phyloP scores from a whole-genome alignment of 352 stramenopile genomes.

The Globisporangium canariense region DNA sequence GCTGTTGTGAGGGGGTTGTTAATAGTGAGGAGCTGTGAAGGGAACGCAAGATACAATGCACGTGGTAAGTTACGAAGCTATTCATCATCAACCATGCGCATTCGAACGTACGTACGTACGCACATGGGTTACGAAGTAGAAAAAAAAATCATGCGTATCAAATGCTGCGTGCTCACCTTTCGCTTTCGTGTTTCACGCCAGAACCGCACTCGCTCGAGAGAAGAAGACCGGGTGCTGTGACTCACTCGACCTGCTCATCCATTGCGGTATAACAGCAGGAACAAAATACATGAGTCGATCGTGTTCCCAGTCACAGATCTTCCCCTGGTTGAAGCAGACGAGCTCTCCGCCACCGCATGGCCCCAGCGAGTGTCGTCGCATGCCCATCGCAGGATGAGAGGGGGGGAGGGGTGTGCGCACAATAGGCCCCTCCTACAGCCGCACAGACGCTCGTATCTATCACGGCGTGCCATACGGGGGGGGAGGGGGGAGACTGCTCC shows the following conservation, averaged over 20 bases:
- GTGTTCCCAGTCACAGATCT: neutral
- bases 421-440: neutral
- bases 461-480: too few species aligned
- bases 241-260: neutral
- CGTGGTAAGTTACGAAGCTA: too few species aligned
- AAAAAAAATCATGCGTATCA: neutral
- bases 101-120: neutral
- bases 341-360: conserved; percentile 1
- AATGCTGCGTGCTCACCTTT: neutral
- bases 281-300: neutral
- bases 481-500: too few species aligned
- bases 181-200: conserved; percentile 7
- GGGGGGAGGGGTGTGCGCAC: neutral
- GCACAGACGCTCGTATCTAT: neutral
- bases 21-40: neutral
- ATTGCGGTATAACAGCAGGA: neutral
- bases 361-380: neutral
- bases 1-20: conserved; percentile 8
- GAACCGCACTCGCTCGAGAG: conserved; percentile 10
- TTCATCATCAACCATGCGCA: neutral
- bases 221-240: conserved; percentile 10
- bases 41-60: neutral
- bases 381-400: neutral
- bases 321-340: conserved; percentile 6
- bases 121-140: neutral